Base-by-base conservation (phyloP, 345 rosid species). In the Combretum micranthum region DNA sequence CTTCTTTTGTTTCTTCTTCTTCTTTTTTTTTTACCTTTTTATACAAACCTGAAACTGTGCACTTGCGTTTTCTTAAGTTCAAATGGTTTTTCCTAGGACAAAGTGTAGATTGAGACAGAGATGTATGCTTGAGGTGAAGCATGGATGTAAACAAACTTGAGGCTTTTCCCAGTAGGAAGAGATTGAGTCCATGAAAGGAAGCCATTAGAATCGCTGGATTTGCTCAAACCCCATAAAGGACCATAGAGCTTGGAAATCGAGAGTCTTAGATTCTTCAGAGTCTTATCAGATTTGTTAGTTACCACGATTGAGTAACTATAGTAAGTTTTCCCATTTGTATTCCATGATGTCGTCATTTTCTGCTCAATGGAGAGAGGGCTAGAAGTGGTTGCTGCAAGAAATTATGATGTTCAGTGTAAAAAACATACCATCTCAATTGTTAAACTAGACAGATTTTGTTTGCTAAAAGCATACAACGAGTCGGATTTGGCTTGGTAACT, bases 131-230 rank as follows among this genome's bases (percentile, higher is more conserved):
- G 83, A 15, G 84, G 51, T 16, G 94, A 69, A 9, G 97, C 55
- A 49, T 93, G 99, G 59, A 93, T 80, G 81, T 93, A 93, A 49
- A 89, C 92, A 47, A 93, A 93, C 74, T 87, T 92, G 5, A 93
- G 71, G 44, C 91, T 83, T 60, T 87, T 83, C 19, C 96, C 96
- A 0, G 96, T 68, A n/a, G 84, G 75, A 44, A 93, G 67, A 15
- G 83, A 72, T 55, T 65, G 75, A 48, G 89, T 67, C 99, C 97
- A 93, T 17, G 84, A 67, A 3, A 96, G 99, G 47, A 89, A 79
- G 48, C 72, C 72, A 22, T 83, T 89, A 9, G 80, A 81, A 61
- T 72, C 68, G 26, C 82, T 86, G 2, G 69, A 44, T 61, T 80
- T 80, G 0, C 70, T 69, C 47, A 93, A 77, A 63, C 99, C 99